Conservation (phyloP, 2,329 filamentous ascomycete genomes). For the Talaromyces marneffei region DNA sequence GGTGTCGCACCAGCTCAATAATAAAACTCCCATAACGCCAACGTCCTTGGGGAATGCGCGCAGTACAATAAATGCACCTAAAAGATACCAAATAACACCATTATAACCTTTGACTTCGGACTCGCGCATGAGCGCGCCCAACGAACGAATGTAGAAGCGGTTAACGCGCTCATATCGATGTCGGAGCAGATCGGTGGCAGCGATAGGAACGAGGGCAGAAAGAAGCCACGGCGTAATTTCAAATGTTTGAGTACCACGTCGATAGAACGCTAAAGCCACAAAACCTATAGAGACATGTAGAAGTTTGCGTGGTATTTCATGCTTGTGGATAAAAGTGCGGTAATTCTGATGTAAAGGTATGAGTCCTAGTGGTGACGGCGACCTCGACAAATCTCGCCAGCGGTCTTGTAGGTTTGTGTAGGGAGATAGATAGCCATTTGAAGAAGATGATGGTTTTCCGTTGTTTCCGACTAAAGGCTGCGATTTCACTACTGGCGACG, state of each 20-base stretch:
- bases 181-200: conserved; percentile 72
- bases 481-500: conserved; percentile 34
- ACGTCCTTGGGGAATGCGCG: conserved; percentile 90
- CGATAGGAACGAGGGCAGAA: conserved; percentile 74
- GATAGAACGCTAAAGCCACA: conserved; percentile 80
- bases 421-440: conserved; percentile 67
- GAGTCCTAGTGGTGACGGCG: conserved; percentile 83
- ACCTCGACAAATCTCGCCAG: conserved; percentile 85
- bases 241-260: conserved; percentile 66
- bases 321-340: conserved; percentile 85
- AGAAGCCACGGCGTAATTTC: conserved; percentile 82
- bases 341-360: conserved; percentile 95
- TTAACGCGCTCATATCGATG: conserved; percentile 80
- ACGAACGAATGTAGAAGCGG: conserved; percentile 71
- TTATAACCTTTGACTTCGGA: conserved; percentile 93
- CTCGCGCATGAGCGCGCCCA: conserved; percentile 94
- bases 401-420: conserved; percentile 54
- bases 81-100: conserved; percentile 92
- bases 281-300: conserved; percentile 97
- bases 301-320: conserved; percentile 90
- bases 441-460: conserved; percentile 25
- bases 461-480: conserved; percentile 31
- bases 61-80: conserved; percentile 82
- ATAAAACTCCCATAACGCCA: conserved; percentile 77
- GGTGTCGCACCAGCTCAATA: conserved; percentile 97